These are phyloP conservation scores for Keithomyces neogunnii DNA, from an alignment of 2,329 filamentous ascomycete genomes.

Conservation along the genomic window DNA sequence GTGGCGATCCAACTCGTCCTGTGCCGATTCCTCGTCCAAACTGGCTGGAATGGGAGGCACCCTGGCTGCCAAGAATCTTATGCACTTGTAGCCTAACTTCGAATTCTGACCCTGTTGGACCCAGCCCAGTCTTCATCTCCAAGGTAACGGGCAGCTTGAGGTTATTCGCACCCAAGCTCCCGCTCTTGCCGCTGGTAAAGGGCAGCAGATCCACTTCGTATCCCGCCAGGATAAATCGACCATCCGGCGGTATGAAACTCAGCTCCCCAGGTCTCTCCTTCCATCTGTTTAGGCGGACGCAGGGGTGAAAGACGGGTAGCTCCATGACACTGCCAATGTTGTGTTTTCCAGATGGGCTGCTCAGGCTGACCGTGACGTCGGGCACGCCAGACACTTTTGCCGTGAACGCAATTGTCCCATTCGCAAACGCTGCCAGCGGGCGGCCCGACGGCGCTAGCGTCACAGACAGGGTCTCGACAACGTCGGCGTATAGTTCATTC, in stretches of 20 bases:
- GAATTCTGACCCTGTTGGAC: constrained; percentile 70
- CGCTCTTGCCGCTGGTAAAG: constrained; percentile 49
- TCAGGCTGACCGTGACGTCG: constrained; percentile 75
- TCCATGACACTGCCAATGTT: constrained; percentile 69
- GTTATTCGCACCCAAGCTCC: constrained; percentile 47
- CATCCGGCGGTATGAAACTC: constrained; percentile 94
- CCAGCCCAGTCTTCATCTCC: constrained; percentile 74
- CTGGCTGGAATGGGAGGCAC: constrained; percentile 25
- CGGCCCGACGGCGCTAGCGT: constrained; percentile 86
- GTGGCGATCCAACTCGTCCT: constrained; percentile 30
- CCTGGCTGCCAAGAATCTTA: constrained; percentile 47
- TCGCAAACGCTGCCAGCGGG: constrained; percentile 76
- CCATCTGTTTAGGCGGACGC: constrained; percentile 85
- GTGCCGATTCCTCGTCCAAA: constrained; percentile 34
- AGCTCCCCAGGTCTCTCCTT: constrained; percentile 80
- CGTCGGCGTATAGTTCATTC: constrained; percentile 94
- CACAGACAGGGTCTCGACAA: constrained; percentile 82
- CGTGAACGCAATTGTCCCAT: constrained; percentile 90
- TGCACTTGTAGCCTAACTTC: constrained; percentile 72
- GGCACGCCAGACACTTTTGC: constrained; percentile 92
- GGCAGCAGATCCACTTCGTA: constrained; percentile 91
- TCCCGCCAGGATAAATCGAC: constrained; percentile 83
- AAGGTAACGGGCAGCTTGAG: constrained; percentile 76
- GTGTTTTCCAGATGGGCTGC: constrained; percentile 72
- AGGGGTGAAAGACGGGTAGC: constrained; percentile 91